These are phyloP conservation scores for Clarireedia hainanense DNA, from an alignment of 2,329 filamentous ascomycete species.

Conservation along the genomic window DNA sequence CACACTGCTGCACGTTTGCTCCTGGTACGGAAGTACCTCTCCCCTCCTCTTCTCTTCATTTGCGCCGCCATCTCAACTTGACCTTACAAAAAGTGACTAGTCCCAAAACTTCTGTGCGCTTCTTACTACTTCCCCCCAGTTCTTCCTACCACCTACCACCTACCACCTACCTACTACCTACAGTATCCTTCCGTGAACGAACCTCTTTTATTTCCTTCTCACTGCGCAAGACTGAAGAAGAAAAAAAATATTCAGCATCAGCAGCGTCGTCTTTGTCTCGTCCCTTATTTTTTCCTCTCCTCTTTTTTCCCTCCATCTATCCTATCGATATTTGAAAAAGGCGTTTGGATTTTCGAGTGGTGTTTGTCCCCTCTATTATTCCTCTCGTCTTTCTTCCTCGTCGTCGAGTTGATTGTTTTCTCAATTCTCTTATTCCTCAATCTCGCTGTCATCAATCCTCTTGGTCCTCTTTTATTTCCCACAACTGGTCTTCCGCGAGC, in stretches of 20 bases:
- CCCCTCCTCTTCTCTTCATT: background rate
- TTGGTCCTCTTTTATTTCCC: slow-evolving; percentile 22
- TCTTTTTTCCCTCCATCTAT: background rate
- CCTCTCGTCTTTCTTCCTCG: slow-evolving; percentile 21
- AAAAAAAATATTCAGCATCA: background rate
- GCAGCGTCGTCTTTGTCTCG: background rate
- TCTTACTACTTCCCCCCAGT: slow-evolving; percentile 7
- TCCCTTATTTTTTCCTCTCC: background rate
- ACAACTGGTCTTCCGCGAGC: slow-evolving; percentile 17
- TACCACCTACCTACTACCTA: too few relatives aligned
- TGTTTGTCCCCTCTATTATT: slow-evolving; percentile 25
- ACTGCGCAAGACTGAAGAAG: background rate
- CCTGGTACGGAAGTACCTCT: background rate
- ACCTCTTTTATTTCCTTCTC: too few relatives aligned
- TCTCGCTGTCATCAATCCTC: slow-evolving; percentile 21
- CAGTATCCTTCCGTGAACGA: background rate
- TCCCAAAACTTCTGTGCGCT: slow-evolving; percentile 1
- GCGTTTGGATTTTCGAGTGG: slow-evolving; percentile 26
- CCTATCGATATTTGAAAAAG: slow-evolving; percentile 1
- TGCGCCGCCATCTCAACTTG: background rate
- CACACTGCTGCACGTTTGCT: background rate
- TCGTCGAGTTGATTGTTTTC: slow-evolving; percentile 19
- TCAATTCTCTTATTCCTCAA: slow-evolving; percentile 18
- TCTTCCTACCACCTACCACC: slow-evolving; percentile 3
- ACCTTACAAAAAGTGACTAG: slow-evolving; percentile 1